Evolutionary conservation across 305 asterid genomes (phyloP).

Genomic region (Euphrasia arctica): DNA sequence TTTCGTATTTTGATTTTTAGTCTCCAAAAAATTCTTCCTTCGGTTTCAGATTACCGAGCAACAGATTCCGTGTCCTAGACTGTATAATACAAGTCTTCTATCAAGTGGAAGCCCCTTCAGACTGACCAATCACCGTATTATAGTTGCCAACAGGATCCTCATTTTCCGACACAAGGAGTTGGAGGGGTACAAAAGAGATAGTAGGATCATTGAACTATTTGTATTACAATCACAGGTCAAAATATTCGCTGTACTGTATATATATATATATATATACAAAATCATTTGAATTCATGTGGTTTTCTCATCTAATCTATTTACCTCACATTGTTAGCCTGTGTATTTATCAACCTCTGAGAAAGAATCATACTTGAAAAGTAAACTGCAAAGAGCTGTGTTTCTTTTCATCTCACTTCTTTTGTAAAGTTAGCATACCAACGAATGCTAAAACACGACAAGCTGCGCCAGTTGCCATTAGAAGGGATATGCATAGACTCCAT

Average conservation of each 20-base stretch:
- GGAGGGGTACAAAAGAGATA: neutral
- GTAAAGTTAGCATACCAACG: constrained; percentile 52
- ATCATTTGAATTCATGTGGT: constrained; percentile 11
- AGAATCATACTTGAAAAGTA: too few relatives aligned
- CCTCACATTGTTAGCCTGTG: neutral
- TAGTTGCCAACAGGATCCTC: neutral
- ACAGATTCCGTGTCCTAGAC: neutral
- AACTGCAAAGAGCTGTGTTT: neutral
- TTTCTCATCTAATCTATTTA: constrained; percentile 16
- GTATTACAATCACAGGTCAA: neutral
- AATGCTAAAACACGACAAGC: constrained; percentile 61
- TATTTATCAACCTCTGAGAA: too few relatives aligned
- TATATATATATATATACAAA: too few relatives aligned
- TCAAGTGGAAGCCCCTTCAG: neutral
- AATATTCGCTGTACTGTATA: neutral
- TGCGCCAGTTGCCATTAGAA: constrained; percentile 60
- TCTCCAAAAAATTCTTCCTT: neutral
- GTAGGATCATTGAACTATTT: neutral
- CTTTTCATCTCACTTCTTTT: constrained; percentile 43
- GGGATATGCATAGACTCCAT: constrained; percentile 61
- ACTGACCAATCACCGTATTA: neutral
- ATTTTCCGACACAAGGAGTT: neutral
- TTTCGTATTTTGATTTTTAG: neutral
- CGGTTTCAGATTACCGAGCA: neutral
- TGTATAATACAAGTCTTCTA: neutral